Conservation (phyloP, 345 rosid species). For the Toxicodendron radicans region DNA sequence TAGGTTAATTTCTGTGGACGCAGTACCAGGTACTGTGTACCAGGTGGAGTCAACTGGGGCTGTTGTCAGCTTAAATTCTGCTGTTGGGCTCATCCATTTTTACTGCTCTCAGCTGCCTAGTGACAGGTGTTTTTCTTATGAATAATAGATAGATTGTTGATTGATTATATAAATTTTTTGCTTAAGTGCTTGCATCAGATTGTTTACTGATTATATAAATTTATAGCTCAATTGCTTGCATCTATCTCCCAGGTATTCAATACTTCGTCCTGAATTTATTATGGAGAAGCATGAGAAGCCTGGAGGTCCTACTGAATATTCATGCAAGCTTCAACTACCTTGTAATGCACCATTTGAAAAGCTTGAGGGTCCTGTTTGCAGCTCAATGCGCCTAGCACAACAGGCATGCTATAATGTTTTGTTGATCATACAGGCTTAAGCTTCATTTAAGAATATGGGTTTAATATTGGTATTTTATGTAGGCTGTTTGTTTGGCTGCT, state of each 20-base stretch:
- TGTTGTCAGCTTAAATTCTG: constrained; percentile 93
- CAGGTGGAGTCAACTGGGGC: constrained; percentile 98
- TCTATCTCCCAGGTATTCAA: constrained; percentile 64
- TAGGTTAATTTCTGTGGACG: constrained; percentile 71
- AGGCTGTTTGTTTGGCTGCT: constrained; percentile 99
- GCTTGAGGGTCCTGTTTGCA: constrained; percentile 90
- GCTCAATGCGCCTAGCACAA: constrained; percentile 96
- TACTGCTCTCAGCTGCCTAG: constrained; percentile 98
- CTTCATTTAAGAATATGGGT: constrained; percentile 15
- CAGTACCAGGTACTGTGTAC: constrained; percentile 83
- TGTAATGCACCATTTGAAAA: constrained; percentile 97
- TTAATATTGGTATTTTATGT: constrained; percentile 29
- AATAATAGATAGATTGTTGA: neutral
- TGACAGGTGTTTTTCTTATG: constrained; percentile 60
- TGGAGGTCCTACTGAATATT: constrained; percentile 85
- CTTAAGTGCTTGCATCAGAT: constrained; percentile 5
- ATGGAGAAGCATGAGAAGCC: constrained; percentile 93
- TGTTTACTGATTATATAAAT: neutral
- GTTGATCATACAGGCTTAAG: constrained; percentile 4
- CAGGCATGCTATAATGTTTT: constrained; percentile 52
- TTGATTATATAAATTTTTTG: constrained; percentile 8
- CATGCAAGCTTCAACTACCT: constrained; percentile 97
- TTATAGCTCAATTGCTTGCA: constrained; percentile 20
- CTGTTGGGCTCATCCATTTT: constrained; percentile 92
- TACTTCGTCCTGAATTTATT: constrained; percentile 92